Evolutionary conservation across 345 rosid genomes (phyloP).

Genomic region (Populus ilicifolia): DNA sequence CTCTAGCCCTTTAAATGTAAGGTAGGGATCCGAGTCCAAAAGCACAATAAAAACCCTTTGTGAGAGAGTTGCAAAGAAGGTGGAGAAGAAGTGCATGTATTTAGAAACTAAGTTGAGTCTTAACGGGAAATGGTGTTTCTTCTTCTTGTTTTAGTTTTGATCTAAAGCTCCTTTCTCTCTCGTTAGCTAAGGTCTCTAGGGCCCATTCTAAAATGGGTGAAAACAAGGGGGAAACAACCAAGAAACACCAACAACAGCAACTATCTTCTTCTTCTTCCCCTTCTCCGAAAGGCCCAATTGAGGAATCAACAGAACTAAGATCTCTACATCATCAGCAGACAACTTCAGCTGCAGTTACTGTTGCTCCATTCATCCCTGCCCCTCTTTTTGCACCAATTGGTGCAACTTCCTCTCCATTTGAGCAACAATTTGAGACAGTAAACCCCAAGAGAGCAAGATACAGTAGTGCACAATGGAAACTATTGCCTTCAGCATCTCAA

Average conservation of each 20-base stretch:
- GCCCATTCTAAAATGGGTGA: slow-evolving; percentile 53
- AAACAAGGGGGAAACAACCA: slow-evolving; percentile 48
- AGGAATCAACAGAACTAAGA: slow-evolving; percentile 42
- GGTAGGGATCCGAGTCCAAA: too few species aligned
- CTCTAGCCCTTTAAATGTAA: slow-evolving; percentile 2
- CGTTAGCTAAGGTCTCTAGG: slow-evolving; percentile 4
- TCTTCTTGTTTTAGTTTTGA: slow-evolving; percentile 20
- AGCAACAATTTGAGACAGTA: slow-evolving; percentile 45
- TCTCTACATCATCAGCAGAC: slow-evolving; percentile 40
- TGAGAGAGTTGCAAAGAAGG: too few species aligned
- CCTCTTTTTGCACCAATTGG: slow-evolving; percentile 54
- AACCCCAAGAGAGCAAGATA: slow-evolving; percentile 76
- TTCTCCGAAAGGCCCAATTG: slow-evolving; percentile 52
- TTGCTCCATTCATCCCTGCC: slow-evolving; percentile 45
- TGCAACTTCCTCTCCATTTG: slow-evolving; percentile 47
- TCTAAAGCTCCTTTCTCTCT: slow-evolving; percentile 1
- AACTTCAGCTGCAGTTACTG: slow-evolving; percentile 27
- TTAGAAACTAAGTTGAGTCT: slow-evolving; percentile 16
- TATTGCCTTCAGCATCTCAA: slow-evolving; percentile 56
- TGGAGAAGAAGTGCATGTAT: background rate
- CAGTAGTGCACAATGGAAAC: slow-evolving; percentile 67
- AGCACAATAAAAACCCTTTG: too few species aligned
- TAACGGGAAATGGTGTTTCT: slow-evolving; percentile 9
- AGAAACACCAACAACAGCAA: slow-evolving; percentile 44
- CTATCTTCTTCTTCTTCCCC: slow-evolving; percentile 14